These are phyloP conservation scores for Camelina neglecta DNA, from an alignment of 345 rosid species.

Conservation along the genomic window DNA sequence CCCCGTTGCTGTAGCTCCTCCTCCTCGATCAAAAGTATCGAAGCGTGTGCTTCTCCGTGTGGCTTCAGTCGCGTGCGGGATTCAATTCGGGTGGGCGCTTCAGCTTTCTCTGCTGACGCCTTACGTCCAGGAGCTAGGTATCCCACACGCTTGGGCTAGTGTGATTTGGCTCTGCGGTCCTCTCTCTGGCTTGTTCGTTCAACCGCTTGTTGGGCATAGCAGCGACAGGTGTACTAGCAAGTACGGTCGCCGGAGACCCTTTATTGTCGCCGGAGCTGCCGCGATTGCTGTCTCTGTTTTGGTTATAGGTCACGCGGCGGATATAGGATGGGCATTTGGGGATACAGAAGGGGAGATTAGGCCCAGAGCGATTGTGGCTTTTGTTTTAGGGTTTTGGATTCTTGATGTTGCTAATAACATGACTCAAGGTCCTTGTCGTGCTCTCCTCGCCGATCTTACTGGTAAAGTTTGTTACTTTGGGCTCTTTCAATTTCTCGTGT, in stretches of 20 bases:
- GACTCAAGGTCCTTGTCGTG: conserved; percentile 98
- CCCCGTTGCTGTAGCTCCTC: conserved; percentile 24
- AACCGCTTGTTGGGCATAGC: conserved; percentile 88
- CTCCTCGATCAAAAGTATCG: conserved; percentile 50
- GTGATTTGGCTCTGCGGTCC: conserved; percentile 98
- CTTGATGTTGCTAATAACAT: conserved; percentile 89
- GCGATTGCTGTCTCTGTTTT: conserved; percentile 67
- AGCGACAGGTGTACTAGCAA: conserved; percentile 87
- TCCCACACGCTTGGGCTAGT: conserved; percentile 97
- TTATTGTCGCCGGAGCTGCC: conserved; percentile 65
- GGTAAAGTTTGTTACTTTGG: conserved; percentile 48
- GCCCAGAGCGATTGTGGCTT: conserved; percentile 79
- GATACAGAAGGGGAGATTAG: conserved; percentile 54
- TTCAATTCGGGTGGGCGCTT: conserved; percentile 97
- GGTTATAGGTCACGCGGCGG: conserved; percentile 82
- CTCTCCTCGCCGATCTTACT: conserved; percentile 95
- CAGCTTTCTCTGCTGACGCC: conserved; percentile 96
- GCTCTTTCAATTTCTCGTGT: background rate
- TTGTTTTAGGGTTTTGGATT: conserved; percentile 91
- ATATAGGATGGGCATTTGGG: conserved; percentile 86
- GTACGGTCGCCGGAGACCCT: conserved; percentile 94
- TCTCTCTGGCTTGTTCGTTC: conserved; percentile 86
- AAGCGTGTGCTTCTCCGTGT: conserved; percentile 78
- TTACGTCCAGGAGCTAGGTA: conserved; percentile 96
- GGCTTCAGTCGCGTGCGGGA: conserved; percentile 90